A percentile compares a stretch with the other conserved stretches of the same genome.
Conservation (phyloP, 352 stramenopile genomes). For the Phytophthora sp. region DNA sequence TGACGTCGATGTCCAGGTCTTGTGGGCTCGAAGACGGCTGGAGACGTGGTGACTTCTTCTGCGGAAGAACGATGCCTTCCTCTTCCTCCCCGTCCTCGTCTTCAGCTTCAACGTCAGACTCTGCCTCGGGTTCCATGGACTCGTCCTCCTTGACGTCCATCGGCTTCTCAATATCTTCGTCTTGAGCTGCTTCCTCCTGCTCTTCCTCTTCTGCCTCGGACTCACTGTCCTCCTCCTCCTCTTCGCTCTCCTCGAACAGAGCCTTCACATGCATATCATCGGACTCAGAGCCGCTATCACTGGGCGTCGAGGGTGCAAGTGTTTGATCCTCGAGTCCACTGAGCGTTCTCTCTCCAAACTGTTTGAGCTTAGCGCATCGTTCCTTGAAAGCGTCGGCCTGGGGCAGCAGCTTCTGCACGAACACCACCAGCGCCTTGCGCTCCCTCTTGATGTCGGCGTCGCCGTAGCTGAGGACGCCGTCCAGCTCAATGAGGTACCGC, state of each 20-base stretch:
- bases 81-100: conserved; percentile 31
- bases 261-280: conserved; percentile 37
- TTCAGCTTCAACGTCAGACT: conserved; percentile 26
- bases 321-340: conserved; percentile 8
- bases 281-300: conserved; percentile 28
- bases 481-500: conserved; percentile 55
- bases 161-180: conserved; percentile 22
- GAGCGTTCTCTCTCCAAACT: conserved; percentile 47
- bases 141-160: conserved; percentile 24
- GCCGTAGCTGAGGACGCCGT: conserved; percentile 69
- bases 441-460: conserved; percentile 52
- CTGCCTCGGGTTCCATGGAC: conserved; percentile 11
- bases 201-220: conserved; percentile 26
- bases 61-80: background rate
- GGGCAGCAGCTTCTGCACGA: conserved; percentile 53
- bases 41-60: conserved; percentile 15
- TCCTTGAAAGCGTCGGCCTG: conserved; percentile 54
- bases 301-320: background rate
- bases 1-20: conserved; percentile 25
- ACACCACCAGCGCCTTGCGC: conserved; percentile 60
- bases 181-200: conserved; percentile 17
- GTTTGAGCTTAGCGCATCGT: conserved; percentile 49
- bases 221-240: conserved; percentile 33
- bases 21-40: background rate
- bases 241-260: conserved; percentile 31